Base-by-base conservation (phyloP, 1,139 yeast species). In the Candida sp. region DNA sequence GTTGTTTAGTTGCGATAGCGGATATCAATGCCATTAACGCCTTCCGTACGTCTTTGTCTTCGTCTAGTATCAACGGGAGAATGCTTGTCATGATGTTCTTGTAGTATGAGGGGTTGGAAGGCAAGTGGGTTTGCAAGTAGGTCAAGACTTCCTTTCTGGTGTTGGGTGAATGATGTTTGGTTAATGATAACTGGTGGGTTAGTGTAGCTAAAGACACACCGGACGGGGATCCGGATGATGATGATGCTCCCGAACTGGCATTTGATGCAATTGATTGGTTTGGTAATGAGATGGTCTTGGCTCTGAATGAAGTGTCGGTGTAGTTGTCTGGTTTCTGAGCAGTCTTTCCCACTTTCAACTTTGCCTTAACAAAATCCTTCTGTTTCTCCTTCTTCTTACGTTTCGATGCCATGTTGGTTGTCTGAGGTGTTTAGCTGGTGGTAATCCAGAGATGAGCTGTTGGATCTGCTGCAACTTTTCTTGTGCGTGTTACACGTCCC, bases 291-390 rank as follows among this genome's bases (percentile, higher is more conserved):
- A 90, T 86, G 33, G 87, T 67, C 55, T 85, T 89, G n/a, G 97
- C 85, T 47, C 80, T 83, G 69, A 93, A 93, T 0, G 94, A 86
- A 0, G 97, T 90, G 61, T 89, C 94, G 5, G 99, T 94, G 53
- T 80, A 83, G 65, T 90, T 91, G 33, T 84, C 82, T 3, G 93
- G 84, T 55, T 82, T 83, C 6, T 84, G 84, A 30, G 84, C 83
- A 1, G 88, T 77, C 68, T 94, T 94, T 51, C 99, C 99, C 39
- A 94, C 98, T 63, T 82, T 88, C 47, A 94, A 81, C 74, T 91
- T 93, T 54, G 87, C 81, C 73, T 93, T 94, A 44, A 73, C 80
- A 65, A 89, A 89, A 63, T 89, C 96, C 70, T 86, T 88, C 60
- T 79, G 78, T 72, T 88, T 88, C 57, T 87, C 90, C 48, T 80